phyloP scores from a whole-genome alignment of 176 grass and related monocot species.

The Guadua angustifolia region DNA sequence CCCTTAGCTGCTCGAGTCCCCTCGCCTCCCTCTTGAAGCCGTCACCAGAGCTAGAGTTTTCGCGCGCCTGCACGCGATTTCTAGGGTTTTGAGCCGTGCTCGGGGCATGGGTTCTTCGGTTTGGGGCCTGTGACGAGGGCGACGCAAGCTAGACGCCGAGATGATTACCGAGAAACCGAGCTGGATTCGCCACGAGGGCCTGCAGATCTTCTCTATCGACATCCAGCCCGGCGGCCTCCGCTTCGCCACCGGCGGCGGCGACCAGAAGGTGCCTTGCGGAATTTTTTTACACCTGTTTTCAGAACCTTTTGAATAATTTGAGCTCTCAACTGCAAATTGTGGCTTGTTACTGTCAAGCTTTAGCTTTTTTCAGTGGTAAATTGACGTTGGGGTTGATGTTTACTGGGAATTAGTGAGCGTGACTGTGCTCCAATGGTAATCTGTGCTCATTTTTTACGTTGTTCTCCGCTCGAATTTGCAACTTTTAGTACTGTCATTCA shows the following conservation, averaged over 20 bases:
- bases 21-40: neutral
- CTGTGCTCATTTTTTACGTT: neutral
- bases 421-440: neutral
- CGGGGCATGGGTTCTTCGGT: constrained; percentile 28
- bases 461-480: neutral
- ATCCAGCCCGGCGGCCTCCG: constrained; percentile 80
- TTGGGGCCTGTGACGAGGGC: neutral
- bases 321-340: neutral
- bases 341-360: neutral
- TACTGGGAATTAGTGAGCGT: neutral
- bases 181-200: constrained; percentile 89
- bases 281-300: neutral
- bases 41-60: constrained; percentile 46
- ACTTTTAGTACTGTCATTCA: neutral
- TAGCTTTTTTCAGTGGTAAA: neutral
- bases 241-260: constrained; percentile 92
- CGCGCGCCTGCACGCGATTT: constrained; percentile 15
- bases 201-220: constrained; percentile 99
- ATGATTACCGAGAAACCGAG: constrained; percentile 95
- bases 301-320: neutral
- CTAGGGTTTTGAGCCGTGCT: constrained; percentile 47
- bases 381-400: neutral
- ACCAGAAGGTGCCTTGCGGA: constrained; percentile 68
- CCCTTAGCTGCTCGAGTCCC: neutral
- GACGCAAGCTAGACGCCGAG: neutral